A percentile compares a stretch with the other conserved stretches of the same genome.
Evolutionary conservation across 1,284 basidiomycete genomes (phyloP).

Genomic region (Ceratobasidium sp.): DNA sequence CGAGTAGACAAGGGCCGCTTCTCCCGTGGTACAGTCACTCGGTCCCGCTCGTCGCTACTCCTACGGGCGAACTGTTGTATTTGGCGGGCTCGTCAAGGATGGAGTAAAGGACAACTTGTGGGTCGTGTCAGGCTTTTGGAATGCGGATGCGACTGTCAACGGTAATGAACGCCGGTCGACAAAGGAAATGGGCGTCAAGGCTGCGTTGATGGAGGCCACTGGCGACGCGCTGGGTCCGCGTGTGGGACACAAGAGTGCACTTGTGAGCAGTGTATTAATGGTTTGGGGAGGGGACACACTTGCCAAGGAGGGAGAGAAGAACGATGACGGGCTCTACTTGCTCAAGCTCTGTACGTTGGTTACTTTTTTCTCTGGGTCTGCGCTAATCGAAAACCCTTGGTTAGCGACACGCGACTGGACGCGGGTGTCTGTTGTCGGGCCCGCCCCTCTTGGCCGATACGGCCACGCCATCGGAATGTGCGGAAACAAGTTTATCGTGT

Average conservation of each 20-base stretch:
- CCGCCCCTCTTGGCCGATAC: conserved; percentile 89
- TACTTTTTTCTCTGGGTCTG: conserved; percentile 51
- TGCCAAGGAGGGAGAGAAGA: conserved; percentile 78
- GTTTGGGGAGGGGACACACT: conserved; percentile 99
- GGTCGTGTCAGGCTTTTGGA: conserved; percentile 65
- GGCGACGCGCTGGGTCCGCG: conserved; percentile 92
- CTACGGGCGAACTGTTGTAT: conserved; percentile 94
- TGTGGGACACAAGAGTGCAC: conserved; percentile 95
- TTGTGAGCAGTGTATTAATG: conserved; percentile 95
- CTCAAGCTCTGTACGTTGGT: conserved; percentile 86
- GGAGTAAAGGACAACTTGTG: conserved; percentile 95
- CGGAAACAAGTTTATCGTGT: conserved; percentile 92
- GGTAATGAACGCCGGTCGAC: conserved; percentile 63
- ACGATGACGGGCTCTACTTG: conserved; percentile 96
- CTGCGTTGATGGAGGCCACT: conserved; percentile 85
- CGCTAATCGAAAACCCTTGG: conserved; percentile 17
- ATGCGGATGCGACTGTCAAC: conserved; percentile 19
- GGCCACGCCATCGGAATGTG: conserved; percentile 97
- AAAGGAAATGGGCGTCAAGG: conserved; percentile 72
- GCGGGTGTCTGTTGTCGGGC: conserved; percentile 80
- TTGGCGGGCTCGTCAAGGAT: conserved; percentile 96
- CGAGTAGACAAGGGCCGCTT: conserved; percentile 65
- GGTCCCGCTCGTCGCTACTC: conserved; percentile 85
- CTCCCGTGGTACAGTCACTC: conserved; percentile 99
- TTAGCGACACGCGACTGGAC: conserved; percentile 95